Conservation (phyloP, 1,284 basidiomycete genomes). For the Trichosporon inkin region DNA sequence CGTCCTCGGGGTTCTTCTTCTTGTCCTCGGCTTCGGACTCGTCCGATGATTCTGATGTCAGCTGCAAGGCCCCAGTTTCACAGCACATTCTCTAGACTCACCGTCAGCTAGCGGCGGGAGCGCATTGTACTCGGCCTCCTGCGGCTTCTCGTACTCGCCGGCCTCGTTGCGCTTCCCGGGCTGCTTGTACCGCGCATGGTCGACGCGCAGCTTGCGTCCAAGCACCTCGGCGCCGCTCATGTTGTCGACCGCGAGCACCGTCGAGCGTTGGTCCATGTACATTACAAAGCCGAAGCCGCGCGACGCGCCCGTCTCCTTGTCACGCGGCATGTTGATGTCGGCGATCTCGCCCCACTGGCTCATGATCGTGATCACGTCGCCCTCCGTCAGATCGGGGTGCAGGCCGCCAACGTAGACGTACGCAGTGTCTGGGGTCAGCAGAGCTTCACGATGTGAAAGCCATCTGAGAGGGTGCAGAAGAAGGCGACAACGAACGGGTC, state of each 20-base stretch:
- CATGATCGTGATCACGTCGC: constrained; percentile 95
- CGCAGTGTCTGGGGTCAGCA: constrained; percentile 67
- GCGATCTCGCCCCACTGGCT: constrained; percentile 96
- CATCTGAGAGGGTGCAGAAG: no score
- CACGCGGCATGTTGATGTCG: constrained; percentile 89
- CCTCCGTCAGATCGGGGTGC: constrained; percentile 82
- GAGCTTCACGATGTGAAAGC: not conserved
- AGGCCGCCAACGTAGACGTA: constrained; percentile 91
- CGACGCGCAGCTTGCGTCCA: constrained; percentile 76
- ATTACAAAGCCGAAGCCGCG: constrained; percentile 95
- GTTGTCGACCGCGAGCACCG: constrained; percentile 91
- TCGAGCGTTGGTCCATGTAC: constrained; percentile 98
- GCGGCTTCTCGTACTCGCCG: constrained; percentile 81
- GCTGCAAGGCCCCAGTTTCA: not conserved
- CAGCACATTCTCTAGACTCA: constrained; percentile 49
- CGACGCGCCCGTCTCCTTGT: constrained; percentile 82
- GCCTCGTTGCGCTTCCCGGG: constrained; percentile 72
- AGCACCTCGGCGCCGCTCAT: constrained; percentile 90
- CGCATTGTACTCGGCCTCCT: constrained; percentile 79
- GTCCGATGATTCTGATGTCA: constrained; percentile 26
- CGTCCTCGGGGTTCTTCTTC: constrained; percentile 59
- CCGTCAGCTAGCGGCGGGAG: constrained; percentile 67
- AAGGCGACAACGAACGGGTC: not conserved
- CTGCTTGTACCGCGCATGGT: constrained; percentile 94
- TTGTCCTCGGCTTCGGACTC: constrained; percentile 48